A percentile compares a stretch with the other conserved stretches of the same genome.
These are phyloP conservation scores for Alternaria gansuensis DNA, from an alignment of 2,329 filamentous ascomycete genomes.

Conservation along the genomic window DNA sequence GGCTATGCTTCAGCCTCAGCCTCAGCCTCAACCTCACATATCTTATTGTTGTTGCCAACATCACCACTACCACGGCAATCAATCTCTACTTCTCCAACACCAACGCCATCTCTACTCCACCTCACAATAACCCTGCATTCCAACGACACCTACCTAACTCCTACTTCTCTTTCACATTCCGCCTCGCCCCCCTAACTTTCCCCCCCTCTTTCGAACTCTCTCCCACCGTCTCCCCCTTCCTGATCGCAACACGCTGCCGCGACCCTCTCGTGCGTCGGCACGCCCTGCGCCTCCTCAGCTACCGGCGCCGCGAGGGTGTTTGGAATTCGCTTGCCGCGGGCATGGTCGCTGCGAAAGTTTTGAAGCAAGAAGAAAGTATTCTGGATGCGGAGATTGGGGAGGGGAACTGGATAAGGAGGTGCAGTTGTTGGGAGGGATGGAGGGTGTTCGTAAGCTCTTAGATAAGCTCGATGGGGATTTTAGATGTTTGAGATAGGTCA, in stretches of 20 bases:
- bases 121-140: neutral
- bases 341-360: neutral
- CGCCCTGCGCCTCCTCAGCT: slow-evolving; percentile 36
- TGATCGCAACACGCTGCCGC: slow-evolving; percentile 39
- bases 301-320: slow-evolving; percentile 39
- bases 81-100: neutral
- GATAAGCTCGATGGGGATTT: neutral
- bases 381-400: too few relatives aligned
- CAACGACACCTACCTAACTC: neutral
- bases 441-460: neutral
- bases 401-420: too few relatives aligned
- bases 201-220: slow-evolving; percentile 43
- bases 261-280: slow-evolving; percentile 40
- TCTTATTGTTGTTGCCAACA: too few relatives aligned
- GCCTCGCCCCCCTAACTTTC: slow-evolving; percentile 22
- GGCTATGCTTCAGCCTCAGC: neutral
- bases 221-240: slow-evolving; percentile 40
- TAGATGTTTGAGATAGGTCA: neutral
- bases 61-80: too few relatives aligned
- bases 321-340: slow-evolving; percentile 39
- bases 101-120: neutral
- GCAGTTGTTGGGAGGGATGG: neutral
- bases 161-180: neutral
- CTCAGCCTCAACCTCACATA: neutral
- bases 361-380: too few relatives aligned